Percentiles rank a stretch among this genome's conserved stretches.
These are phyloP conservation scores for Entomophthora muscae DNA, from an alignment of 371 early-diverging fungal genomes.

Conservation along the genomic window DNA sequence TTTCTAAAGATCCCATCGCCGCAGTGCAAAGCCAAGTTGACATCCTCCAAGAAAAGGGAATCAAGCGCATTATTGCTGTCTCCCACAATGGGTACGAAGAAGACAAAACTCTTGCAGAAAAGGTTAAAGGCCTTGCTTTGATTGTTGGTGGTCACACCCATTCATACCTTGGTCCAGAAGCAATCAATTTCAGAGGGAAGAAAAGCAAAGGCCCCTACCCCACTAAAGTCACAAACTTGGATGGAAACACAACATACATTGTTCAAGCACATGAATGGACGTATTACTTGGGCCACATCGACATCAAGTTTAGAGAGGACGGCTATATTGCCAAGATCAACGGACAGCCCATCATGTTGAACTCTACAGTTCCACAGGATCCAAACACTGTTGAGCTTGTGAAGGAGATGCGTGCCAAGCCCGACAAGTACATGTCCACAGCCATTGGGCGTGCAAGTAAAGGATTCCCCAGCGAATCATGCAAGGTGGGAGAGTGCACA, in stretches of 20 bases:
- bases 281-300: conserved; percentile 46
- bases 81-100: conserved; percentile 49
- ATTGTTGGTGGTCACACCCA: no score
- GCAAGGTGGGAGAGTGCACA: conserved; percentile 25
- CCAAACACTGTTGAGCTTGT: conserved; percentile 16
- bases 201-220: conserved; percentile 34
- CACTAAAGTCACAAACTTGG: conserved; percentile 29
- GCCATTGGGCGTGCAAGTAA: conserved; percentile 21
- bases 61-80: conserved; percentile 38
- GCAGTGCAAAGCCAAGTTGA: conserved; percentile 35
- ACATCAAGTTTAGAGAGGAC: conserved; percentile 32
- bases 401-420: conserved; percentile 22
- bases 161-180: no score
- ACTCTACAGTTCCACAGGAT: conserved; percentile 23
- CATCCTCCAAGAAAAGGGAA: conserved; percentile 30
- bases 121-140: conserved; percentile 25
- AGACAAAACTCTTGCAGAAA: conserved; percentile 35
- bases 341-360: conserved; percentile 37
- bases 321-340: conserved; percentile 21
- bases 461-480: conserved; percentile 17
- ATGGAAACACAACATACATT: conserved; percentile 40
- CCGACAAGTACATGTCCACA: conserved; percentile 20
- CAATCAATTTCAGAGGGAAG: conserved; percentile 22
- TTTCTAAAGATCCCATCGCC: conserved; percentile 24
- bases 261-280: conserved; percentile 40